Evolutionary conservation across 345 rosid genomes (phyloP).

Genomic region (Angophora floribunda): DNA sequence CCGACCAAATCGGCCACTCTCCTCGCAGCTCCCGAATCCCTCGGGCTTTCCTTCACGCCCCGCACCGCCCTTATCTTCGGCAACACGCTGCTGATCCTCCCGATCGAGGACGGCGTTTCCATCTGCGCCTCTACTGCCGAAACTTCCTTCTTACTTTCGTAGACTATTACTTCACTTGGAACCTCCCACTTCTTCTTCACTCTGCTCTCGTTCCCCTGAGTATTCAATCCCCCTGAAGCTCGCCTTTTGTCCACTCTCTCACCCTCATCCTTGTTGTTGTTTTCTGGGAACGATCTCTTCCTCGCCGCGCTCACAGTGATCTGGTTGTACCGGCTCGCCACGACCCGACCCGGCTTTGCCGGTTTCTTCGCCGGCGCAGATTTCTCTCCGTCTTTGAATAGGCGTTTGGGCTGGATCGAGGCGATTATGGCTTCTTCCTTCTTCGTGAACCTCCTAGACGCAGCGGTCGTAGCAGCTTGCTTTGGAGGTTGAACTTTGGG

Average conservation of each 20-base stretch:
- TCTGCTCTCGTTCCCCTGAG: slow-evolving; percentile 20
- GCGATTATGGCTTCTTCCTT: slow-evolving; percentile 51
- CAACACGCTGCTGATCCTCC: slow-evolving; percentile 16
- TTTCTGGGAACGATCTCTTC: slow-evolving; percentile 67
- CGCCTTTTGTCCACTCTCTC: slow-evolving; percentile 47
- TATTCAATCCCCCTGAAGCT: slow-evolving; percentile 21
- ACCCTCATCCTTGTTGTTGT: slow-evolving; percentile 49
- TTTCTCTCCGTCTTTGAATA: slow-evolving; percentile 79
- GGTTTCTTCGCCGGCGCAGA: slow-evolving; percentile 38
- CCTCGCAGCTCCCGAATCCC: slow-evolving; percentile 89
- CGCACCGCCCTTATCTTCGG: slow-evolving; percentile 70
- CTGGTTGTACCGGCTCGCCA: slow-evolving; percentile 72
- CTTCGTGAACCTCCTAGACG: slow-evolving; percentile 50
- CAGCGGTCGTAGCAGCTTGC: slow-evolving; percentile 64
- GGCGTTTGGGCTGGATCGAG: slow-evolving; percentile 66
- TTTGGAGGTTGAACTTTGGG: slow-evolving; percentile 35
- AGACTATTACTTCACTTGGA: slow-evolving; percentile 45
- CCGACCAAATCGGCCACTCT: slow-evolving; percentile 73
- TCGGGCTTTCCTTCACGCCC: slow-evolving; percentile 47
- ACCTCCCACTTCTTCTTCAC: slow-evolving; percentile 94
- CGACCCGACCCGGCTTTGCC: slow-evolving; percentile 57
- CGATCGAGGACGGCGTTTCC: slow-evolving; percentile 14
- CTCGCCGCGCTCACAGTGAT: slow-evolving; percentile 14
- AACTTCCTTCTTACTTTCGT: slow-evolving; percentile 13
- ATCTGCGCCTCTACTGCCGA: neutral